Conservation (phyloP, 768 basidiomycete species). For the Cystofilobasidium bisporidii region DNA sequence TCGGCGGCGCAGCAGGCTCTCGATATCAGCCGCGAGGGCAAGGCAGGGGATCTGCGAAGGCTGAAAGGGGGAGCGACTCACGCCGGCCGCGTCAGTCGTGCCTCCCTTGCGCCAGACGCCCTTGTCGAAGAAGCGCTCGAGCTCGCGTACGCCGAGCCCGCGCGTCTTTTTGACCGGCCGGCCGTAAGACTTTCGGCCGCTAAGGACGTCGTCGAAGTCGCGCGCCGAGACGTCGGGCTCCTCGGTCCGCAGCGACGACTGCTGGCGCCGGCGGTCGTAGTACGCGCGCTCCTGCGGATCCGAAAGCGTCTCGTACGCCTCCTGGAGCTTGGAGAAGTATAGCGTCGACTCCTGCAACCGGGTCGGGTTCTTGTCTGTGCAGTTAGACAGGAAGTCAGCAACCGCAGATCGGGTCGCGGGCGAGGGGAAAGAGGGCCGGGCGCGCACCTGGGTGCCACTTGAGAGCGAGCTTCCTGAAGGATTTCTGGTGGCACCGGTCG, state of each 20-base stretch:
- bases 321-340: conserved; percentile 77
- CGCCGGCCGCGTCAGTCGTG: conserved; percentile 43
- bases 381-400: conserved; percentile 30
- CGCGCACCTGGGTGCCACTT: conserved; percentile 68
- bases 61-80: conserved; percentile 39
- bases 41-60: background rate
- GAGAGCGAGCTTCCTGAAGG: conserved; percentile 75
- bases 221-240: conserved; percentile 49
- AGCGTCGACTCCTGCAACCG: conserved; percentile 77
- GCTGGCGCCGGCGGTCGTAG: conserved; percentile 71
- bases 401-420: conserved; percentile 30
- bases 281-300: conserved; percentile 84
- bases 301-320: conserved; percentile 64
- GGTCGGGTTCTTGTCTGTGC: conserved; percentile 57
- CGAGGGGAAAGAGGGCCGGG: conserved; percentile 7
- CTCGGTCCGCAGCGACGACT: conserved; percentile 54
- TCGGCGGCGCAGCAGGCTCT: background rate
- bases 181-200: conserved; percentile 50
- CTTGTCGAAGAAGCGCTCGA: conserved; percentile 71
- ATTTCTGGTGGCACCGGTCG: conserved; percentile 55
- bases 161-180: conserved; percentile 41
- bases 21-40: background rate
- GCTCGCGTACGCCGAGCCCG: conserved; percentile 68
- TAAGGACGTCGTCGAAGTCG: conserved; percentile 75
- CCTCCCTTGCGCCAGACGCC: conserved; percentile 35